These are phyloP conservation scores for Gryganskiella cystojenkinii DNA, from an alignment of 192 early-diverging fungal genomes.

Conservation along the genomic window DNA sequence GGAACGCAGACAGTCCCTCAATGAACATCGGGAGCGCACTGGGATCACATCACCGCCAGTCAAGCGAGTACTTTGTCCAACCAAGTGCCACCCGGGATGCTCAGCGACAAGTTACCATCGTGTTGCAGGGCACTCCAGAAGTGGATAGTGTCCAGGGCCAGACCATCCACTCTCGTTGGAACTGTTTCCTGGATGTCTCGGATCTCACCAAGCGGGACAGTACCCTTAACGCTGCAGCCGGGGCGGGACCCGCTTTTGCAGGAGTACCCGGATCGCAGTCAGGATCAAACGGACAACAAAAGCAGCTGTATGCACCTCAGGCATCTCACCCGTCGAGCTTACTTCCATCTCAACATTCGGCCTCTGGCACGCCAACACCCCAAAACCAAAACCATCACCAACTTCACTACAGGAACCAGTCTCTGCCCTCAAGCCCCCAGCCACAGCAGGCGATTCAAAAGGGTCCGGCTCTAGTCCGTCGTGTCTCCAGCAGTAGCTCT, in stretches of 20 bases:
- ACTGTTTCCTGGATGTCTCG: constrained; percentile 66
- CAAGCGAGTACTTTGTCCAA: constrained; percentile 21
- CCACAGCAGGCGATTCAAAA: constrained; percentile 34
- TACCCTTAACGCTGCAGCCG: not conserved
- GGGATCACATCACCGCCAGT: constrained; percentile 26
- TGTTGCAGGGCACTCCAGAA: constrained; percentile 60
- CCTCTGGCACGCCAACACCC: constrained; percentile 28
- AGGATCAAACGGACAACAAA: too few species aligned
- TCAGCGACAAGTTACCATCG: constrained; percentile 63
- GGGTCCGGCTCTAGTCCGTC: constrained; percentile 19
- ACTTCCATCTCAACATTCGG: constrained; percentile 12
- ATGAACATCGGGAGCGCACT: constrained; percentile 5
- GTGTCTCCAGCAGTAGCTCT: constrained; percentile 28
- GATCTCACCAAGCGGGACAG: constrained; percentile 50
- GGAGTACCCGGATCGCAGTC: too few species aligned
- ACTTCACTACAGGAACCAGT: constrained; percentile 38
- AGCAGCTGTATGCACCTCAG: constrained; percentile 37
- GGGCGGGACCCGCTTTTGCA: constrained; percentile 7
- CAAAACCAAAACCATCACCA: constrained; percentile 26
- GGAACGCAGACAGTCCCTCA: constrained; percentile 18
- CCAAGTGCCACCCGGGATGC: constrained; percentile 27
- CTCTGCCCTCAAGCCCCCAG: constrained; percentile 40
- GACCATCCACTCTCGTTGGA: constrained; percentile 68
- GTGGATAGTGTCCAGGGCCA: constrained; percentile 56
- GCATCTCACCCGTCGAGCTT: constrained; percentile 34